Evolutionary conservation across 768 basidiomycete species (phyloP).

Genomic region (Coprinellus aureogranulatus): DNA sequence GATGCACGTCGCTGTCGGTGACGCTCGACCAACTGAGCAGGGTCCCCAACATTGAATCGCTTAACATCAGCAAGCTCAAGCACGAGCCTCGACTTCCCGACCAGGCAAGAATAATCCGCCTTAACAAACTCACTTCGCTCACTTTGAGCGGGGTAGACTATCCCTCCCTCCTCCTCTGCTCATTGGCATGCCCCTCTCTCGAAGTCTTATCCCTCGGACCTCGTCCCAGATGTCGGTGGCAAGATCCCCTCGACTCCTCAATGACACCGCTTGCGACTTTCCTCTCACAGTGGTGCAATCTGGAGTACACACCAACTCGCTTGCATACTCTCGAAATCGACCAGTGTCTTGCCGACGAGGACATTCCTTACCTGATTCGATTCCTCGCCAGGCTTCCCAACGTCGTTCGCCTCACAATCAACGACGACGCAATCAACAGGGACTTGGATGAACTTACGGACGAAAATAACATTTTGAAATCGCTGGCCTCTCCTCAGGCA

Average conservation of each 20-base stretch:
- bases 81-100: not conserved
- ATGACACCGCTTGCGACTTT: slow-evolving; percentile 13
- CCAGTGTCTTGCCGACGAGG: slow-evolving; percentile 16
- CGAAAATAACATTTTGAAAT: slow-evolving; percentile 18
- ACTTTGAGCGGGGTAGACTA: slow-evolving; percentile 15
- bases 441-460: not conserved
- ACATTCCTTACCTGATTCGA: slow-evolving; percentile 26
- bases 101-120: not conserved
- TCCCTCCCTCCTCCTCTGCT: slow-evolving; percentile 18
- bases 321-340: slow-evolving; percentile 28
- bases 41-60: slow-evolving; percentile 11
- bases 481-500: slow-evolving; percentile 21
- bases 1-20: not conserved
- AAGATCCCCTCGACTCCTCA: not conserved
- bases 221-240: not conserved
- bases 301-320: slow-evolving; percentile 15
- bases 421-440: slow-evolving; percentile 15
- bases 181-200: slow-evolving; percentile 20
- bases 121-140: slow-evolving; percentile 20
- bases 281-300: slow-evolving; percentile 28
- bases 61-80: not conserved
- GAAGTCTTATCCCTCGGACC: slow-evolving; percentile 21
- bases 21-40: slow-evolving; percentile 5
- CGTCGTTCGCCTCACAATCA: slow-evolving; percentile 24
- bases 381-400: slow-evolving; percentile 27